A percentile compares a stretch with the other conserved stretches of the same genome.
phyloP scores from a whole-genome alignment of 2,329 filamentous ascomycete genomes.

The Nemania abortiva region DNA sequence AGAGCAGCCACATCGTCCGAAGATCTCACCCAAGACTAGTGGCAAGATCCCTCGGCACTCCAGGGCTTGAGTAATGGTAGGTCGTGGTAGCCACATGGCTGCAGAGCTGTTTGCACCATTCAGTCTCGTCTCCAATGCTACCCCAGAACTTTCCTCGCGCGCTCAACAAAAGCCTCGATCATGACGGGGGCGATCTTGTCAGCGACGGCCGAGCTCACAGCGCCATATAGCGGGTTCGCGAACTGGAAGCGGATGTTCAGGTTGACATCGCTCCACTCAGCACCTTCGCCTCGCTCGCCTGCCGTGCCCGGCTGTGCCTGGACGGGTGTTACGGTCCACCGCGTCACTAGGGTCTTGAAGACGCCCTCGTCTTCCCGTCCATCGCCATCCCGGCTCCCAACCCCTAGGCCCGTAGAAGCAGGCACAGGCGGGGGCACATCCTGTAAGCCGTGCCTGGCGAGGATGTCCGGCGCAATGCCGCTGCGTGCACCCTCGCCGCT shows the following conservation, averaged over 20 bases:
- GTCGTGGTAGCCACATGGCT: slow-evolving; percentile 14
- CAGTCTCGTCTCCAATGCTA: slow-evolving; percentile 6
- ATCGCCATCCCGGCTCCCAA: slow-evolving; percentile 4
- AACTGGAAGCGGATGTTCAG: slow-evolving; percentile 86
- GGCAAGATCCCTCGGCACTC: background rate
- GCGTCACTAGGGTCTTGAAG: slow-evolving; percentile 76
- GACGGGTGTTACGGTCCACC: slow-evolving; percentile 73
- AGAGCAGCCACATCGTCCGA: background rate
- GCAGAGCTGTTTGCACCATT: slow-evolving; percentile 40
- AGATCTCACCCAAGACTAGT: background rate
- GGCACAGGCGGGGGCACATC: slow-evolving; percentile 23
- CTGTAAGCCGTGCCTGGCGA: slow-evolving; percentile 46
- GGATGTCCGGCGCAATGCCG: slow-evolving; percentile 54
- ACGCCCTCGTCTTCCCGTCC: slow-evolving; percentile 53
- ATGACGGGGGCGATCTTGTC: slow-evolving; percentile 87
- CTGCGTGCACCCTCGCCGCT: slow-evolving; percentile 69
- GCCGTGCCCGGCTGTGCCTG: slow-evolving; percentile 41
- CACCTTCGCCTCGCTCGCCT: slow-evolving; percentile 50
- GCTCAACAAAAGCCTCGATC: slow-evolving; percentile 92
- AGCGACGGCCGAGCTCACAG: slow-evolving; percentile 83
- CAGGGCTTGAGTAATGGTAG: background rate
- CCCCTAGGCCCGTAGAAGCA: background rate
- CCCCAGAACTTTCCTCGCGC: slow-evolving; percentile 71
- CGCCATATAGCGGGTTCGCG: slow-evolving; percentile 86
- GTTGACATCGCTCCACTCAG: slow-evolving; percentile 75